phyloP scores from a whole-genome alignment of 768 basidiomycete genomes.

The Serendipita vermifera region DNA sequence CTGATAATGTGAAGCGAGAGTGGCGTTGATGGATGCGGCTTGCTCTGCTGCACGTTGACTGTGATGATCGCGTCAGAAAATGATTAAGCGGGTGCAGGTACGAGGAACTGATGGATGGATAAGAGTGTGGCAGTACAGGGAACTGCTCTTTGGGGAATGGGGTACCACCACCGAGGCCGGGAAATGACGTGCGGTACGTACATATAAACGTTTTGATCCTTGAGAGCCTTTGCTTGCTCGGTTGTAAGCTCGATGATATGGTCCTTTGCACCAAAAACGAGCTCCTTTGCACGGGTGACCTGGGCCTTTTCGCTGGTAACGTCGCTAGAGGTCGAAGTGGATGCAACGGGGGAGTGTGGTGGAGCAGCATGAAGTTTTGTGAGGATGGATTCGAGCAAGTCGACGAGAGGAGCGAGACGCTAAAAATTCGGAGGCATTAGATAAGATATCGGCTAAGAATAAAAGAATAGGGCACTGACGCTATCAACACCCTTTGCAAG shows the following conservation, averaged over 20 bases:
- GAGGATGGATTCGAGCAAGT: constrained; percentile 52
- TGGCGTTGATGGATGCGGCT: constrained; percentile 46
- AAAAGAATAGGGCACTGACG: constrained; percentile 29
- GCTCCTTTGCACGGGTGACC: constrained; percentile 57
- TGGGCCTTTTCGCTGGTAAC: constrained; percentile 52
- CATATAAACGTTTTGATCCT: constrained; percentile 52
- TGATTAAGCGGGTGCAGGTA: background rate
- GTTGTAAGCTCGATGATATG: constrained; percentile 52
- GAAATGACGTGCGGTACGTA: constrained; percentile 25
- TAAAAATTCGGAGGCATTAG: constrained; percentile 20
- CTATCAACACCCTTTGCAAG: constrained; percentile 61
- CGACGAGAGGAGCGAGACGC: constrained; percentile 63
- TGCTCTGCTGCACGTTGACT: constrained; percentile 61
- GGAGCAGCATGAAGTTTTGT: constrained; percentile 20
- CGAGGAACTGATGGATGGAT: background rate
- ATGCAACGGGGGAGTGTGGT: constrained; percentile 2
- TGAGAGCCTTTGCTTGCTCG: constrained; percentile 59
- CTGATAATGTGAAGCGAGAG: constrained; percentile 43
- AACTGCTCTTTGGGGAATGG: constrained; percentile 7
- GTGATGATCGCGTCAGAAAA: constrained; percentile 4
- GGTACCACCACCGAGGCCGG: background rate
- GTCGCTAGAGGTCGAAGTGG: constrained; percentile 24
- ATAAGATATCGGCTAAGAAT: constrained; percentile 5
- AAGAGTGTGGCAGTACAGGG: too few species aligned
- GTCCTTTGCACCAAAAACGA: constrained; percentile 51